Base-by-base conservation (phyloP, 2,329 filamentous ascomycete species). In the Boeremia exigua region DNA sequence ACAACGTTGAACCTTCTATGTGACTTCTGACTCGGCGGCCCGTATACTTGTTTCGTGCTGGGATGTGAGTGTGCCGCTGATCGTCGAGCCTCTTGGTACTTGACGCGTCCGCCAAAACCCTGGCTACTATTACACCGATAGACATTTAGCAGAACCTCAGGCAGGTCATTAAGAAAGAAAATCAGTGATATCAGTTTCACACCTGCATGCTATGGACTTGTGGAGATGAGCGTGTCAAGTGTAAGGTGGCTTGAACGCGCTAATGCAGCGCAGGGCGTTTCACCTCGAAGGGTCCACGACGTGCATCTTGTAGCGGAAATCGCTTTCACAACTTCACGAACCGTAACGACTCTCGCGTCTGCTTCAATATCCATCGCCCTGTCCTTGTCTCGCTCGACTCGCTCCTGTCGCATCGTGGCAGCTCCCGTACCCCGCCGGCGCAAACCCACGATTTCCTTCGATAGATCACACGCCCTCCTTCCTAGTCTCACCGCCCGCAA, bases 241-340 rank as follows among this genome's bases (percentile, higher is more conserved):
- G 34, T n/a, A 30, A 39, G 8, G 38, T 15, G 45, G 30, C 34
- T 45, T 42, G 40, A 32, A 25, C 12, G 17, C 48, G 54, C 48
- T 57, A 57, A 52, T 44, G 54, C 48, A 48, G 7, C 15, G 38
- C 30, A 30, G 36, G 54, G 32, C 54, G 54, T 57, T 57, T 57
- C 54, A 57, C 12, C 46, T 49, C 43, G 39, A 43, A 54, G 25
- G 48, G 54, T 52, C 44, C 48, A 39, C 45, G 34, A 51, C 48
- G 39, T 57, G 46, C 48, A 33, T 48, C 43, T 51, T 43, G 42
- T 23, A 47, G 47, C 53, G 47, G 44, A 57, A 55, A 52, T 27
- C 44, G 54, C 48, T 36, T 25, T 70, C 45, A 71, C 65, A 63
- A 71, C 61, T 53, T 72, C 65, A 72, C 67, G 69, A 70, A 65